Base-by-base conservation (phyloP, 225 moss, liverwort and hornwort genomes). In the Physcomitrium patens region DNA sequence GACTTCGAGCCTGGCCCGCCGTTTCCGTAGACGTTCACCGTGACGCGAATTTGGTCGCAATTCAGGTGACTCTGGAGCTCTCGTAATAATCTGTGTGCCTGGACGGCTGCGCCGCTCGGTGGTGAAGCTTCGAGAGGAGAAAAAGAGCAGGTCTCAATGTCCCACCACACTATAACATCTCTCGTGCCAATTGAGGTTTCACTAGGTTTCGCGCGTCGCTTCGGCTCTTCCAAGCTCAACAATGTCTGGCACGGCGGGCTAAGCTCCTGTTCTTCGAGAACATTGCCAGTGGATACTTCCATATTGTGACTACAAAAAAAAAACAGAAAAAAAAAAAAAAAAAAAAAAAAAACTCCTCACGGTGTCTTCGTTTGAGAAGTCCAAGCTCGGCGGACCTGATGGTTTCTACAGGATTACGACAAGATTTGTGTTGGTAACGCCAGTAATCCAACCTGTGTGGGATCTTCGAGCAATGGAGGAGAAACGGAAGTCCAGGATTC, bases 91-190 rank as follows among this genome's bases (percentile, higher is more conserved):
- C 18, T 42, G 48, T 74, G 23, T 10, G 58, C n/a, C 58, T 9
- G 16, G 13, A 18, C 9, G 8, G 0, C 58, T 6, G 22, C 20
- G 13, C 37, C 53, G 13, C 43, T 44, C 31, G 37, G 41, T 15
- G n/a, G 13, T 27, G 61, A 3, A 31, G 31, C 9, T 20, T 13
- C 16, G 31, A 37, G 18, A 42, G 58, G 18, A 42, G 58, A 7
- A 22, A 81, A 3, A 28, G 81, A 68, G 58, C 81, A 81, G 11
- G 68, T 73, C 49, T 81, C 77, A 12, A 77, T 63, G 12, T 81
- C 81, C 81, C 81, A 81, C 81, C 81, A 77, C 73, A 81, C 73
- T 9, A 73, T 50, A 44, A 69, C 31, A 9, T 72, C 72, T 55
- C 13, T 72, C 37, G 3, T 41, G 54, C 58, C 52, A 11, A 18